Evolutionary conservation across 2,329 filamentous ascomycete genomes (phyloP), one percentile per base, ranked within the genome.

Genomic region (Grosmannia huntii): DNA sequence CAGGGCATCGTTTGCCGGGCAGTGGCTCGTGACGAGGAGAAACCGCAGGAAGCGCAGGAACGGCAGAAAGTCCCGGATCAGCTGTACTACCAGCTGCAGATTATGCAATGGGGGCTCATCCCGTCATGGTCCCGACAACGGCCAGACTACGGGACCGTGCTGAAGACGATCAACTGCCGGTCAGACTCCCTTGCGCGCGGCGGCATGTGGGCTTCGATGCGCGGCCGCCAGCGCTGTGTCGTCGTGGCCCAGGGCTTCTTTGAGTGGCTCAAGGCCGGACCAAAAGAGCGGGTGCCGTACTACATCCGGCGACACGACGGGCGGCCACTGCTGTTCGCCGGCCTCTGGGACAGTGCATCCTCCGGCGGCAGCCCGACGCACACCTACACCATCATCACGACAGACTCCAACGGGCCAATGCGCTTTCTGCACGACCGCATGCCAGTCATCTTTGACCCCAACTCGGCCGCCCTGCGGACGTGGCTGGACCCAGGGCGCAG

Each of bases 31-130:
- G 7, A 1, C 14, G 12, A 48, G 2, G 3, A 46, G 9, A 4
- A 33, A 19, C 16, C 36, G 12, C 25, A 38, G n/a, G 21, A 49
- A 68, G 65, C 41, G 38, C 48, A n/a, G n/a, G n/a, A n/a, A n/a
- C n/a, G n/a, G n/a, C n/a, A n/a, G n/a, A n/a, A n/a, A n/a, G 19
- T 44, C 14, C 16, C 19, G 31, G 19, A 27, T 14, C 11, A n/a
- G 14, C 14, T 41, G 9, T 83, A 73, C 64, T 96, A 95, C 74
- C 92, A 88, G 70, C 75, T 99, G 10, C 90, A 96, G 69, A 79
- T 84, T 2, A 97, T 97, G 88, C 92, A 90, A 78, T 99, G 94
- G 94, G 94, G 92, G 0, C 78, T 99, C 7, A 78, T 97, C 16
- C 92, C 94, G 0, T 96, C 86, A 70, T 97, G 92, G 92, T 95